phyloP scores from a whole-genome alignment of 192 early-diverging fungal genomes.

The Funneliformis mosseae region DNA sequence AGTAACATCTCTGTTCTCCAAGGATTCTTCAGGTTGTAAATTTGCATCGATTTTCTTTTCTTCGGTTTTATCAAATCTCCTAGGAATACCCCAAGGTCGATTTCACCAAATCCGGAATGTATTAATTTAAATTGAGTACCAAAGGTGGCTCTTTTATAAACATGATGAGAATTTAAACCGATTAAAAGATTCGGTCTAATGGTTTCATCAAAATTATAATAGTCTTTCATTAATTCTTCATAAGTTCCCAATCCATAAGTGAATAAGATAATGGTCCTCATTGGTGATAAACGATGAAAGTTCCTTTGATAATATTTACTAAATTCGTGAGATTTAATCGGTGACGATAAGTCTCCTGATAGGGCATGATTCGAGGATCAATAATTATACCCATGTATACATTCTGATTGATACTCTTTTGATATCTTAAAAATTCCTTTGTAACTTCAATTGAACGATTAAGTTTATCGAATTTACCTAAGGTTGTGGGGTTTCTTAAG shows the following conservation, averaged over 20 bases:
- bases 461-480: neutral
- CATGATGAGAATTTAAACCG: neutral
- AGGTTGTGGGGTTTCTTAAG: constrained; percentile 38
- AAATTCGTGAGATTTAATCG: constrained; percentile 1
- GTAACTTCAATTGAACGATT: neutral
- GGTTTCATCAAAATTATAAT: neutral
- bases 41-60: neutral
- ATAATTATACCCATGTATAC: neutral
- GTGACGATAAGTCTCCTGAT: neutral
- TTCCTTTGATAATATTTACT: constrained; percentile 10
- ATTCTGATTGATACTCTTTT: constrained; percentile 4
- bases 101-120: neutral
- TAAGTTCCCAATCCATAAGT: constrained; percentile 15
- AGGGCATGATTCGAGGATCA: neutral
- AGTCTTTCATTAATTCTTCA: constrained; percentile 19
- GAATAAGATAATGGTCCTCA: constrained; percentile 16
- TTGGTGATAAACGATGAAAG: constrained; percentile 16
- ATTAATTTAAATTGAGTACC: constrained; percentile 7
- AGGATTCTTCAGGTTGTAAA: neutral
- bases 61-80: neutral
- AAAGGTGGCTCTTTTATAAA: neutral
- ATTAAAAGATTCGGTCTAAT: constrained; percentile 16
- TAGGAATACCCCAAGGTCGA: constrained; percentile 19
- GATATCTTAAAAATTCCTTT: neutral
- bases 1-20: neutral